A percentile compares a stretch with the other conserved stretches of the same genome.
These are phyloP conservation scores for Didymella segeticola DNA, from an alignment of 2,329 filamentous ascomycete species.

Conservation along the genomic window DNA sequence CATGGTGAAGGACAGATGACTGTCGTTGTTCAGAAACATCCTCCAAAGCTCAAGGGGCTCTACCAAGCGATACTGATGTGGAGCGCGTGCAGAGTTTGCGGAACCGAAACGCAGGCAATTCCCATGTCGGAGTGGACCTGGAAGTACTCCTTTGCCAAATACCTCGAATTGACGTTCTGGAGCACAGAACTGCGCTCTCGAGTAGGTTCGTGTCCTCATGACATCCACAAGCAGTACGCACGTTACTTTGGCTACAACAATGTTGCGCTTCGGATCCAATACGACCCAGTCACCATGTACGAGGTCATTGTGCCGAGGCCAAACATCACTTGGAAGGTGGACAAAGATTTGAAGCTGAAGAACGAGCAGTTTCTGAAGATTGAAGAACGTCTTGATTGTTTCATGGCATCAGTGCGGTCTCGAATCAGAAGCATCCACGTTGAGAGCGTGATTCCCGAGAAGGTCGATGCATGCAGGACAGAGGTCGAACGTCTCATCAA, in stretches of 20 bases:
- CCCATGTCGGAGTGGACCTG: constrained; percentile 94
- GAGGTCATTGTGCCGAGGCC: constrained; percentile 93
- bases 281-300: constrained; percentile 88
- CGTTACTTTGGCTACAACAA: constrained; percentile 91
- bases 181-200: constrained; percentile 79
- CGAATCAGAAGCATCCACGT: constrained; percentile 88
- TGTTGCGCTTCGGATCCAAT: constrained; percentile 85
- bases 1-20: constrained; percentile 95
- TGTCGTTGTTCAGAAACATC: constrained; percentile 81
- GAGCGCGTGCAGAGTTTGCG: constrained; percentile 93
- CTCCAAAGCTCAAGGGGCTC: constrained; percentile 68
- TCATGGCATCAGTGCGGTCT: constrained; percentile 85
- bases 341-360: constrained; percentile 88
- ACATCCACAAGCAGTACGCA: constrained; percentile 90
- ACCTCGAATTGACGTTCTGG: constrained; percentile 97
- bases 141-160: constrained; percentile 99
- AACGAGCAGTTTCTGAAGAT: constrained; percentile 87
- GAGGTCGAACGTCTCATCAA: constrained; percentile 81
- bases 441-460: constrained; percentile 88
- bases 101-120: constrained; percentile 85
- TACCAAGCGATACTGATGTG: constrained; percentile 91
- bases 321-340: constrained; percentile 96
- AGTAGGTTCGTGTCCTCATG: constrained; percentile 82
- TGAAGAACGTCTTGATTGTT: constrained; percentile 81
- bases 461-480: constrained; percentile 78